Base-by-base conservation (phyloP, 192 early-diverging fungal species). In the Phlyctochytrium arcticum region DNA sequence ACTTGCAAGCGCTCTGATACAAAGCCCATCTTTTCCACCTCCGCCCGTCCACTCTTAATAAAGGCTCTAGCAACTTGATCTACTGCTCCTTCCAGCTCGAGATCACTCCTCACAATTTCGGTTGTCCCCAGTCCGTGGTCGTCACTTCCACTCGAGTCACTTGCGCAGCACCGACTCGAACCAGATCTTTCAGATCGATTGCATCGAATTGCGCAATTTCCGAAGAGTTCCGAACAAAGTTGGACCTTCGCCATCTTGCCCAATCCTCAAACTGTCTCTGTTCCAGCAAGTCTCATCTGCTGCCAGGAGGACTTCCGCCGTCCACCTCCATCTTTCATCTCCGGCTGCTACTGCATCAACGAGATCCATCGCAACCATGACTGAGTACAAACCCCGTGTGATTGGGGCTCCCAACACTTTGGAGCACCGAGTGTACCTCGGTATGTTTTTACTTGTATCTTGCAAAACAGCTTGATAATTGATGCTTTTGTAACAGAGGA, bases 391-490 rank as follows among this genome's bases (percentile, higher is more conserved):
- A 51, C 86, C 89, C 72, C 88, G 95, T 64, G 80, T 86, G 49
- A 83, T 96, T 57, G 93, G 92, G 57, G 85, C 89, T 49, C 84
- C 89, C 69, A 88, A 94, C 90, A 82, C 89, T 24, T 80, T 93
- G 35, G 95, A 98, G 60, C 84, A 92, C 86, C 85, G 91, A 59
- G 84, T 96, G 63, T 98, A 76, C 77, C 86, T 90, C 77, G 90
- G 91, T 93, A 80, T 51, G 60, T 47, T 47, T 21, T 2, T 53
- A 24, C 19, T n/a, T 24, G 17, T n/a, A 0, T n/a, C 1, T 53
- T 26, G 50, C 12, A 26, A 12, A 44, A 68, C 24, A 6, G 27
- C 3, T n/a, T 72, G 26, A 35, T 26, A 30, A n/a, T 75, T 61
- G 30, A 54, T n/a, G 23, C 15, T 69, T 6, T n/a, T 44, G 33